phyloP scores from a whole-genome alignment of 2,329 filamentous ascomycete genomes.

The Fusarium brevicatenulatum region DNA sequence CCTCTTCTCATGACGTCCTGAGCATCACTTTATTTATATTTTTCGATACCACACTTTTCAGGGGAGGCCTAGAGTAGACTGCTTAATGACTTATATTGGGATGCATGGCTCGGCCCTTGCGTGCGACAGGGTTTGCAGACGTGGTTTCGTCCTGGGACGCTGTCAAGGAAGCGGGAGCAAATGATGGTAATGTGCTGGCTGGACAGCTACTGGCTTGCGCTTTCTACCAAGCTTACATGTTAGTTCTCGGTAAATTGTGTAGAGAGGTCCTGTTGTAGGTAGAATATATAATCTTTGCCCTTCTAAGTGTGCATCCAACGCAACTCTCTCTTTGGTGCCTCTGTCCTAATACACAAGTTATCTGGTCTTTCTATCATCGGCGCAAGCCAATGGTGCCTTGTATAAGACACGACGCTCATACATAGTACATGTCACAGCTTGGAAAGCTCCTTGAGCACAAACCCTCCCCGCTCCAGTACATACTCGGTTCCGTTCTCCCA shows the following conservation, averaged over 20 bases:
- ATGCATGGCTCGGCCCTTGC: slow-evolving; percentile 26
- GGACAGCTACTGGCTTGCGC: slow-evolving; percentile 13
- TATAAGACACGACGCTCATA: background rate
- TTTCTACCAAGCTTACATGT: slow-evolving; percentile 18
- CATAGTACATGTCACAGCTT: slow-evolving; percentile 45
- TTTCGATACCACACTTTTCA: slow-evolving; percentile 53
- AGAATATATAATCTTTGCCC: slow-evolving; percentile 42
- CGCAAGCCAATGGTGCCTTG: background rate
- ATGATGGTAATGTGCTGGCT: slow-evolving; percentile 15
- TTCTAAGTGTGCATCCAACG: background rate
- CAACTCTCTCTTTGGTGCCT: background rate
- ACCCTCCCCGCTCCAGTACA: slow-evolving; percentile 69
- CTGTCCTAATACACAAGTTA: background rate
- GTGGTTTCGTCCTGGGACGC: slow-evolving; percentile 12
- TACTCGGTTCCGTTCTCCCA: slow-evolving; percentile 80
- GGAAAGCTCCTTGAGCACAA: slow-evolving; percentile 59
- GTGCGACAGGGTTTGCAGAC: slow-evolving; percentile 3
- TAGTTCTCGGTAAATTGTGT: slow-evolving; percentile 14
- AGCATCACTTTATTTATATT: slow-evolving; percentile 38
- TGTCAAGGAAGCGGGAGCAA: slow-evolving; percentile 28
- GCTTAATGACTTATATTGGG: slow-evolving; percentile 45
- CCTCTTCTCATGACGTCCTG: slow-evolving; percentile 24
- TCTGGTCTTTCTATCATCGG: background rate
- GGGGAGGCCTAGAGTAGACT: slow-evolving; percentile 50
- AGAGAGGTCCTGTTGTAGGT: slow-evolving; percentile 39